These are phyloP conservation scores for Flaveria trinervia DNA, from an alignment of 129 eudicot genomes.

Conservation along the genomic window DNA sequence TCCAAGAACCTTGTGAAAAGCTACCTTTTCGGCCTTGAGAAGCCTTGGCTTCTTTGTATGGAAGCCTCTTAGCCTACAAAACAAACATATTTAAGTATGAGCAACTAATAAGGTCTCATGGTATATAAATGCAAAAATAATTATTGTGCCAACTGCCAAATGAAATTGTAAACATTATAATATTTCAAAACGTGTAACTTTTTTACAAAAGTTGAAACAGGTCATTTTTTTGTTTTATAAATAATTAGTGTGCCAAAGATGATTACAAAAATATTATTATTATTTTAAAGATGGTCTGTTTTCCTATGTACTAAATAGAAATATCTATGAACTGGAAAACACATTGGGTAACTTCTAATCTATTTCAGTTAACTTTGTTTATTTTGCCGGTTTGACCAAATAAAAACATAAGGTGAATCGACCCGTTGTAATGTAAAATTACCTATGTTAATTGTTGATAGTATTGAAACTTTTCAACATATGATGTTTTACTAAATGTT, in stretches of 20 bases:
- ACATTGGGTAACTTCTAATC: neutral
- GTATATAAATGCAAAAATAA: neutral
- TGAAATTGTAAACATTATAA: neutral
- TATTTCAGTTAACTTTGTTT: neutral
- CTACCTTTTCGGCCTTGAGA: conserved; percentile 63
- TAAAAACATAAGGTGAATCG: neutral
- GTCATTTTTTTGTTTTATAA: neutral
- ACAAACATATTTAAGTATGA: conserved; percentile 1
- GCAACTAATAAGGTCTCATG: neutral
- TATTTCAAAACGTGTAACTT: neutral
- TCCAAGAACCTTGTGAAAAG: conserved; percentile 90
- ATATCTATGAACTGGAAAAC: neutral
- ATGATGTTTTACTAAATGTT: neutral
- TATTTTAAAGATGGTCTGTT: neutral
- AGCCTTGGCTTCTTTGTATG: conserved; percentile 67
- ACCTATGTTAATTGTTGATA: neutral
- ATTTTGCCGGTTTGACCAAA: neutral
- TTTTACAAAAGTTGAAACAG: neutral
- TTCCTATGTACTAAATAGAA: neutral
- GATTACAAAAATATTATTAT: neutral
- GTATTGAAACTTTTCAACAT: neutral
- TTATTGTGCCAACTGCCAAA: neutral
- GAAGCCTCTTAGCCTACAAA: conserved; percentile 86
- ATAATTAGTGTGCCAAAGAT: neutral
- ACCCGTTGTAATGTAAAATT: neutral